These are phyloP conservation scores for Albatrellus ellisii DNA, from an alignment of 768 basidiomycete genomes.

Conservation along the genomic window DNA sequence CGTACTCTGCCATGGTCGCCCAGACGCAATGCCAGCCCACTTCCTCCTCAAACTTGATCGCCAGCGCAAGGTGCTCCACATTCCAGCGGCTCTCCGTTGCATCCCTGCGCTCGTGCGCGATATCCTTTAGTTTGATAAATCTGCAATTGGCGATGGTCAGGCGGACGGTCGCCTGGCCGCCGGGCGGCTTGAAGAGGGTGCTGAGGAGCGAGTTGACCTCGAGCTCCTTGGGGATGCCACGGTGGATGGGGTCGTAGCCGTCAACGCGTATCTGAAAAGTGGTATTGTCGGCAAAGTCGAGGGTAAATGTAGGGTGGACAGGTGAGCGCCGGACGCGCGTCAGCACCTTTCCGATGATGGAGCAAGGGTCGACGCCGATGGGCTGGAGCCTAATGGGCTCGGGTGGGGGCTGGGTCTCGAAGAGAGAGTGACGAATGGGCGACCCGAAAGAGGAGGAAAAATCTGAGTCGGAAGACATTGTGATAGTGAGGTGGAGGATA, in stretches of 20 bases:
- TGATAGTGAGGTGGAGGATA: not conserved
- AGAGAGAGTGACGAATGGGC: not conserved
- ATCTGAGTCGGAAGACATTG: not conserved
- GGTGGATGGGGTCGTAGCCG: slow-evolving; percentile 44
- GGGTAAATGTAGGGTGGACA: slow-evolving; percentile 22
- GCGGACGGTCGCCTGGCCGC: slow-evolving; percentile 18
- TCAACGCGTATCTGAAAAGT: slow-evolving; percentile 38
- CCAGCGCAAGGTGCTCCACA: slow-evolving; percentile 35
- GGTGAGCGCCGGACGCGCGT: slow-evolving; percentile 20
- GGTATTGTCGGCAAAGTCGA: slow-evolving; percentile 24
- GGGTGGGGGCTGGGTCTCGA: slow-evolving; percentile 6
- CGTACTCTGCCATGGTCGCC: slow-evolving; percentile 44
- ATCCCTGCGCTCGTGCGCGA: slow-evolving; percentile 34
- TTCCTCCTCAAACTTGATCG: slow-evolving; percentile 39
- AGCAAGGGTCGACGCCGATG: slow-evolving; percentile 19
- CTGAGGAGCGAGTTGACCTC: slow-evolving; percentile 36
- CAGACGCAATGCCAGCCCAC: slow-evolving; percentile 51
- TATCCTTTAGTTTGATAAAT: slow-evolving; percentile 41
- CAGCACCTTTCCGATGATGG: slow-evolving; percentile 22
- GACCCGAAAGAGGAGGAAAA: slow-evolving; percentile 3
- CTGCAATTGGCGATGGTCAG: slow-evolving; percentile 39
- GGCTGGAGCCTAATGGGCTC: slow-evolving; percentile 11
- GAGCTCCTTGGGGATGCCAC: slow-evolving; percentile 44
- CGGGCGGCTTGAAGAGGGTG: slow-evolving; percentile 24
- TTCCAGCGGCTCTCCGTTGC: slow-evolving; percentile 25